phyloP scores from a whole-genome alignment of 2,329 filamentous ascomycete genomes.

The Davidsoniella australis region DNA sequence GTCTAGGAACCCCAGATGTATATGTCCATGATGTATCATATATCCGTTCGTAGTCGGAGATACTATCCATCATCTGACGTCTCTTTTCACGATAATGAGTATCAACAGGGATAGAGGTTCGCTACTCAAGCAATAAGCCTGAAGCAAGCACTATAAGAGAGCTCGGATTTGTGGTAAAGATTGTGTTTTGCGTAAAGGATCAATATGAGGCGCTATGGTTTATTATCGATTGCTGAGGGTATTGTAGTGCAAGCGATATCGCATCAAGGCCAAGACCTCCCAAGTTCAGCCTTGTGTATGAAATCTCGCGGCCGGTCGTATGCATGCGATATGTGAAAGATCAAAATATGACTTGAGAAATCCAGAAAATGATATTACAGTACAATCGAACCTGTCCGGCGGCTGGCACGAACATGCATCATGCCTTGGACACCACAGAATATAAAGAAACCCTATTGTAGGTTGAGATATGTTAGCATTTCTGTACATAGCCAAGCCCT shows the following conservation, averaged over 20 bases:
- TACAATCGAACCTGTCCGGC: slow-evolving; percentile 61
- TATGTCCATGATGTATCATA: too few species aligned
- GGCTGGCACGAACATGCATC: slow-evolving; percentile 67
- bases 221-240: not conserved
- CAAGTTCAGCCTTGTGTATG: too few species aligned
- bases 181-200: too few species aligned
- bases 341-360: not conserved
- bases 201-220: not conserved
- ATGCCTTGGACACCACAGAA: slow-evolving; percentile 85
- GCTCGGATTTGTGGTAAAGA: too few species aligned
- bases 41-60: too few species aligned
- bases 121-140: too few species aligned
- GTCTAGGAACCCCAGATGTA: too few species aligned
- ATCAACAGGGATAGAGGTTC: too few species aligned
- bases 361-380: slow-evolving; percentile 27
- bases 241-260: not conserved
- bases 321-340: not conserved
- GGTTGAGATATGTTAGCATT: not conserved
- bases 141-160: too few species aligned
- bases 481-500: not conserved
- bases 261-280: not conserved
- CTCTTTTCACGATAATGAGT: too few species aligned
- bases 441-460: slow-evolving; percentile 59
- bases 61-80: too few species aligned
- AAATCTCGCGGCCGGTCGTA: too few species aligned